Base-by-base conservation (phyloP, 1,139 yeast genomes). In the Diutina pseudorugosa region DNA sequence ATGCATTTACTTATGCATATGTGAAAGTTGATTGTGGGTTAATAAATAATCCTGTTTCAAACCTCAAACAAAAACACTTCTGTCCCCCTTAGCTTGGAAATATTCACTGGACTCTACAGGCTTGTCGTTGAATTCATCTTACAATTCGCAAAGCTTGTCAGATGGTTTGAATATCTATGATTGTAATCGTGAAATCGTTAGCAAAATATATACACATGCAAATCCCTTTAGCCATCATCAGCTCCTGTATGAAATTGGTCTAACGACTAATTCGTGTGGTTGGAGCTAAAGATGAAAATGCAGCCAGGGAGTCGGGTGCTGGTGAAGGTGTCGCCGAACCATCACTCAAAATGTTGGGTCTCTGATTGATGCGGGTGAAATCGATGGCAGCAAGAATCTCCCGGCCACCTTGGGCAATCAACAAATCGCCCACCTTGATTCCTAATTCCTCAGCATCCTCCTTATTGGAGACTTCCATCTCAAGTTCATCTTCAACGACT, bases 331-430 rank as follows among this genome's bases (percentile, higher is more conserved):
- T 45, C 11, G 49, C 41, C 23, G 27, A 27, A 2, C 41, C 25
- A 27, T 45, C 49, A 45, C 49, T 45, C 40, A 45, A 45, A 2
- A 45, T 21, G 21, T 45, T 27, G 14, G 75, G 75, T 20, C 66
- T 64, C 58, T 72, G 73, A 59, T 73, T 72, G 55, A 83, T 80
- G 61, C 77, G 78, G 55, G 80, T 85, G 58, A 85, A 82, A 62
- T 89, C 87, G 57, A 93, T 88, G 57, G 74, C 82, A 61, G 89
- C 95, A 59, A 93, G 75, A 51, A 93, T 93, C 53, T 70, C 73
- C 65, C 84, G 87, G 18, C 96, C 98, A 47, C 98, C 98, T 57
- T 78, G 76, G 21, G 72, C 77, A 52, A 84, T 75, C 68, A 93
- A 75, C 60, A 69, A 70, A 52, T 77, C 75, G 25, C 96, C 98